Evolutionary conservation across 2,329 filamentous ascomycete species (phyloP).

Genomic region (Cladosporium sp.): DNA sequence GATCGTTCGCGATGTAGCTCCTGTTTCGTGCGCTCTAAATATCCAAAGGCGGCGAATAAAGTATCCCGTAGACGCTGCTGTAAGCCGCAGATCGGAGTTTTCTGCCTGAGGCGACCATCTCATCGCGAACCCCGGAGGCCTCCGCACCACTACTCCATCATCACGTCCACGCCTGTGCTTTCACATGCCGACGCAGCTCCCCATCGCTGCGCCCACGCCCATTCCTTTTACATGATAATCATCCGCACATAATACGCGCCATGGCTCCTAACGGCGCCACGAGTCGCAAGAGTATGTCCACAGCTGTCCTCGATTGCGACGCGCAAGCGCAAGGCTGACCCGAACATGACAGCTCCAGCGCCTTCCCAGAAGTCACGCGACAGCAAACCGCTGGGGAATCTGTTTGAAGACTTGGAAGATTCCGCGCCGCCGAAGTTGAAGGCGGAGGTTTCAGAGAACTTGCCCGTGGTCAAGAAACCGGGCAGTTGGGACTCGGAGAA

Average conservation of each 20-base stretch:
- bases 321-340: conserved; percentile 12
- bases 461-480: conserved; percentile 28
- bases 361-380: conserved; percentile 18
- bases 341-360: conserved; percentile 18
- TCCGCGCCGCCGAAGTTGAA: conserved; percentile 17
- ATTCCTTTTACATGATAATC: not conserved
- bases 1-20: too few relatives aligned
- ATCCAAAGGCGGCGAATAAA: too few relatives aligned
- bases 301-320: not conserved
- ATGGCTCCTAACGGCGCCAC: conserved; percentile 28
- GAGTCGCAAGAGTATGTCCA: conserved; percentile 27
- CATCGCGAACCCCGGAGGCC: not conserved
- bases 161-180: not conserved
- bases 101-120: not conserved
- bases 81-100: not conserved
- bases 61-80: too few relatives aligned
- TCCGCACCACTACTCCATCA: not conserved
- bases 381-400: conserved; percentile 16
- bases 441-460: conserved; percentile 23
- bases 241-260: not conserved
- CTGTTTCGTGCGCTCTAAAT: too few relatives aligned
- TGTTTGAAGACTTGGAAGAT: conserved; percentile 28
- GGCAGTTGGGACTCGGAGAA: conserved; percentile 29
- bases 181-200: conserved; percentile 1
- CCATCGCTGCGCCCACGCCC: not conserved